Percentiles rank a stretch among this genome's conserved stretches.
Evolutionary conservation across 108 stramenopile species (phyloP).

Genomic region (Epithemia pelagica): DNA sequence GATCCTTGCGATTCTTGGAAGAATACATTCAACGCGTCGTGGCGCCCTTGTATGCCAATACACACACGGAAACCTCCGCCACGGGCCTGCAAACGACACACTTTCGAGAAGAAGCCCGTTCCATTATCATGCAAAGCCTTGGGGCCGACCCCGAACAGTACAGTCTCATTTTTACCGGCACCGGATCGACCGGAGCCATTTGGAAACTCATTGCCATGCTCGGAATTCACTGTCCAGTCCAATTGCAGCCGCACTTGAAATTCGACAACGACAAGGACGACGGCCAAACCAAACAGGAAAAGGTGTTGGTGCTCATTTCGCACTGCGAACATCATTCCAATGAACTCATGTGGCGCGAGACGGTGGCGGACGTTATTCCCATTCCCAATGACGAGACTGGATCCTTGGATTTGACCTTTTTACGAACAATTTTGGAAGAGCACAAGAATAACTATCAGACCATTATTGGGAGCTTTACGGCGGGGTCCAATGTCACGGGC

Average conservation of each 20-base stretch:
- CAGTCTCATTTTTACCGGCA: constrained; percentile 3
- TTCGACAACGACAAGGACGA: background rate
- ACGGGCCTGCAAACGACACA: constrained; percentile 3
- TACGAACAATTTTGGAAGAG: no score
- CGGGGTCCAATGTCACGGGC: constrained; percentile 85
- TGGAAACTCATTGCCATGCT: background rate
- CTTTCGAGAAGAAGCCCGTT: constrained; percentile 9
- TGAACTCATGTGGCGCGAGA: constrained; percentile 8
- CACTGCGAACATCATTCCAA: constrained; percentile 42
- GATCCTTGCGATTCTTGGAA: constrained; percentile 6
- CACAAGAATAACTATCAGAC: constrained; percentile 42
- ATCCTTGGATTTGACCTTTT: no score
- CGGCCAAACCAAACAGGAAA: no score
- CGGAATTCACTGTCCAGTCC: background rate
- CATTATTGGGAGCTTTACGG: constrained; percentile 57
- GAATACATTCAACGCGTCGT: background rate
- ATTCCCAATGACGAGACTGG: constrained; percentile 14
- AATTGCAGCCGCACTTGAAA: no score
- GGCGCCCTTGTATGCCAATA: constrained; percentile 1
- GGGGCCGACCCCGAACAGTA: constrained; percentile 5
- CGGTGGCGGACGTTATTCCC: background rate
- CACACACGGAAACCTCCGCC: constrained; percentile 9
- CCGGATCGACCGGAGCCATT: constrained; percentile 5
- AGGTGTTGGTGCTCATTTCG: constrained; percentile 61
- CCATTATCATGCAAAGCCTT: background rate